Percentiles rank a stretch among this genome's conserved stretches.
These are phyloP conservation scores for Thermoascus crustaceus DNA, from an alignment of 2,329 filamentous ascomycete genomes.

Conservation along the genomic window DNA sequence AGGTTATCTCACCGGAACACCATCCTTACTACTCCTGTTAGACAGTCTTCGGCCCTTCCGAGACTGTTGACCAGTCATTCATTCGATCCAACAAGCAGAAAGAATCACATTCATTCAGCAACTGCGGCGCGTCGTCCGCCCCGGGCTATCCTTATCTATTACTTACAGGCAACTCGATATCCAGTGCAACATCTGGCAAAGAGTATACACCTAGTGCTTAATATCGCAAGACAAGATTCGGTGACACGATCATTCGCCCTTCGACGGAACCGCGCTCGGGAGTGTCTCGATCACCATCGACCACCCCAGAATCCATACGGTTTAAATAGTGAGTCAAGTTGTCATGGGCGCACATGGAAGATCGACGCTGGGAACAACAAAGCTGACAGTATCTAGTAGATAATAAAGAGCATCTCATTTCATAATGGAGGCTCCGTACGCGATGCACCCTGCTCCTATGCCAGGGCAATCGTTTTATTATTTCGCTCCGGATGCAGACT, in stretches of 20 bases:
- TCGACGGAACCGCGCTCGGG: background rate
- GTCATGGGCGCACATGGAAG: no score
- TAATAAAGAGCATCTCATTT: slow-evolving; percentile 18
- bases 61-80: slow-evolving; percentile 5
- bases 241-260: background rate
- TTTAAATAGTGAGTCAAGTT: background rate
- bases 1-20: slow-evolving; percentile 16
- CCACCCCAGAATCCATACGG: background rate
- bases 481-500: slow-evolving; percentile 69
- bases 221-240: background rate
- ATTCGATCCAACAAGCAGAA: slow-evolving; percentile 10
- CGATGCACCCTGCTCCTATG: slow-evolving; percentile 42
- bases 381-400: slow-evolving; percentile 15
- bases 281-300: background rate
- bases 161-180: background rate
- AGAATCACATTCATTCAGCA: slow-evolving; percentile 8
- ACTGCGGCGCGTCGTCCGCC: slow-evolving; percentile 2
- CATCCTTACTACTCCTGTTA: slow-evolving; percentile 15
- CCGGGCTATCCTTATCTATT: slow-evolving; percentile 5
- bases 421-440: slow-evolving; percentile 59
- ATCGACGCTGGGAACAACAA: background rate
- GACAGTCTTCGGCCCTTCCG: slow-evolving; percentile 20
- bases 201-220: background rate
- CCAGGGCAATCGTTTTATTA: slow-evolving; percentile 78
- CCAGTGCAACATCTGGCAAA: background rate